Evolutionary conservation across 2,329 filamentous ascomycete genomes (phyloP).

Genomic region (Xylaria sp.): DNA sequence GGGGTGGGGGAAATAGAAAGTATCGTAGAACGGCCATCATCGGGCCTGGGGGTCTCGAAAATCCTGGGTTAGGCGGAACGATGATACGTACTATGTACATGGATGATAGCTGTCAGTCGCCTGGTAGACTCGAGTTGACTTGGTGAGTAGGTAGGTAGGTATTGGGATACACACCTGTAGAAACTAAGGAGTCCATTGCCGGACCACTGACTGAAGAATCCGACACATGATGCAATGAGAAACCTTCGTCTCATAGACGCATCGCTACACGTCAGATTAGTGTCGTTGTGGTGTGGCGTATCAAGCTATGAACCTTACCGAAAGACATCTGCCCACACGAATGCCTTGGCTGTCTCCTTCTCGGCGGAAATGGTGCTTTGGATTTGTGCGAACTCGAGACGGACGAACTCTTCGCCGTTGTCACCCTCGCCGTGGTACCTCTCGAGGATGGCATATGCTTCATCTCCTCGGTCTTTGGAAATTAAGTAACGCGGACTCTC

Average conservation of each 20-base stretch:
- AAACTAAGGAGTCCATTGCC: slow-evolving; percentile 44
- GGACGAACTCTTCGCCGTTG: slow-evolving; percentile 53
- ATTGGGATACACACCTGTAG: slow-evolving; percentile 33
- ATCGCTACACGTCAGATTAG: slow-evolving; percentile 36
- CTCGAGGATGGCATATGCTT: slow-evolving; percentile 57
- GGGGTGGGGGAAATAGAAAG: no score
- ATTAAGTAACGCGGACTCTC: slow-evolving; percentile 56
- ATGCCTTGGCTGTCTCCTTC: slow-evolving; percentile 47
- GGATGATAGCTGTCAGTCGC: slow-evolving; percentile 3
- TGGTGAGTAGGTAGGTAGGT: no score
- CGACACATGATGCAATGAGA: slow-evolving; percentile 38
- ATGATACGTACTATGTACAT: slow-evolving; percentile 7
- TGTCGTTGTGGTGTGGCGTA: not conserved
- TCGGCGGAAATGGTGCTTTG: slow-evolving; percentile 53
- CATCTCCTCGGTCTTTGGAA: slow-evolving; percentile 53
- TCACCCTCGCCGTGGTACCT: slow-evolving; percentile 62
- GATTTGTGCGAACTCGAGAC: slow-evolving; percentile 60
- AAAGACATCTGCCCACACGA: slow-evolving; percentile 48
- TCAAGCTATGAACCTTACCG: slow-evolving; percentile 32
- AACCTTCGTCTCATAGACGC: slow-evolving; percentile 41
- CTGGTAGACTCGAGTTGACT: no score
- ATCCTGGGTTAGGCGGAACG: no score
- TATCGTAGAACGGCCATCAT: no score
- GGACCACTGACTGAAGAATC: slow-evolving; percentile 46
- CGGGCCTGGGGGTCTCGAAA: no score